These are phyloP conservation scores for Auriscalpium microsporum DNA, from an alignment of 768 basidiomycete species.

Conservation along the genomic window DNA sequence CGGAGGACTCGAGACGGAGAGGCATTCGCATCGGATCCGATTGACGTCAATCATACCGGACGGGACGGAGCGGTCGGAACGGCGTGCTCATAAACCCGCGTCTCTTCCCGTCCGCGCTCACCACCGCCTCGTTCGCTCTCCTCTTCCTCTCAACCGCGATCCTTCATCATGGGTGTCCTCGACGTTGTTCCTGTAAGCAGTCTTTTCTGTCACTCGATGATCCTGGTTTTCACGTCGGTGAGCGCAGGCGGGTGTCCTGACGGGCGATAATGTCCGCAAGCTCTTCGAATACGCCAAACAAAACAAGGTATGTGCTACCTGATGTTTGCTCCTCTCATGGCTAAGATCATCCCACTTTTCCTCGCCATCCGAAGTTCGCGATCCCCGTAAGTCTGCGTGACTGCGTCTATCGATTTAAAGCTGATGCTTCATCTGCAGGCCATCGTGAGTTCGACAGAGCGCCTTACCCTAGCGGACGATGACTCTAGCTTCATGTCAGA, in stretches of 20 bases:
- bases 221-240: not conserved
- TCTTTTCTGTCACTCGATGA: not conserved
- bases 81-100: constrained; percentile 2
- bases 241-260: constrained; percentile 81
- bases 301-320: constrained; percentile 55
- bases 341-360: constrained; percentile 5
- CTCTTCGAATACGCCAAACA: constrained; percentile 91
- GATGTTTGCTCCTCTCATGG: not conserved
- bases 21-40: not conserved
- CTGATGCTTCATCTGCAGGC: constrained; percentile 37
- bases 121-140: constrained; percentile 1
- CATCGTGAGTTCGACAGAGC: constrained; percentile 48
- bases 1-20: too few species aligned
- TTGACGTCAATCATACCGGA: not conserved
- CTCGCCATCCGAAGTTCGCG: constrained; percentile 47
- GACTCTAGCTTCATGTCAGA: constrained; percentile 37
- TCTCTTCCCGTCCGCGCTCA: not conserved
- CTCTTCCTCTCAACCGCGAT: not conserved
- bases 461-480: not conserved
- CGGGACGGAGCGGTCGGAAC: constrained; percentile 8
- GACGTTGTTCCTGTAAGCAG: constrained; percentile 76
- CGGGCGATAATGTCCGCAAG: constrained; percentile 91
- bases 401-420: not conserved
- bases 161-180: constrained; percentile 62
- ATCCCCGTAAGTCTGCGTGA: constrained; percentile 58